Base-by-base conservation (phyloP, 805 yeast species). In the Komagataella mondaviorum region DNA sequence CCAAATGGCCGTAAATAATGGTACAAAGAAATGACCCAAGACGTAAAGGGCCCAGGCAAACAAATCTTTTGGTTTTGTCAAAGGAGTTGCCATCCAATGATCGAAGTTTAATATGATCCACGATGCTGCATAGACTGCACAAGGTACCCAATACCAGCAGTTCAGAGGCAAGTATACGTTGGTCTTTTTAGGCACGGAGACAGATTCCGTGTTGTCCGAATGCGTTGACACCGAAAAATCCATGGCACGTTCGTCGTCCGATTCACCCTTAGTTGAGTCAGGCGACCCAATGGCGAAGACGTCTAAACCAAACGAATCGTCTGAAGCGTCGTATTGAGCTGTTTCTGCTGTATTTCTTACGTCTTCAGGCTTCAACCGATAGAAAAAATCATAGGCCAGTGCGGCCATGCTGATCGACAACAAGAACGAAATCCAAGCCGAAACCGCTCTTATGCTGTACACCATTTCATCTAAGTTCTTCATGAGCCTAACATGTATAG, bases 21-120 rank as follows among this genome's bases (percentile, higher is more conserved):
- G 87, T 4, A 74, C 77, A 23, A 77, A 69, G 45, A 82, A 70
- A 62, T 83, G 88, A 44, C 78, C 70, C 18, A 82, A 60, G 10
- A 82, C 86, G 59, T 82, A 81, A 43, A 78, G 76, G 47, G 73
- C 62, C 84, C 86, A 80, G 1, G 88, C 81, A 24, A 72, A 53
- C 7, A 81, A 55, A 62, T 83, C 87, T 55, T 75, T 73, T 12
- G 63, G 56, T 6, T 72, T 68, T 49, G 71, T 63, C 53, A 71
- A 77, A 6, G 66, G 62, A 6, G 73, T 66, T 5, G 60, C 55
- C 23, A 76, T 64, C 44, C 60, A 57, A 54, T 73, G 72, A 39
- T 63, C 75, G 4, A 74, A 8, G 61, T 80, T 80, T 44, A 83
- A 60, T 0, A 75, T 47, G 6, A 75, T 63, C 81, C 82, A 79